A percentile compares a stretch with the other conserved stretches of the same genome.
Conservation (phyloP, 2,329 filamentous ascomycete genomes). For the Fusarium circinatum region DNA sequence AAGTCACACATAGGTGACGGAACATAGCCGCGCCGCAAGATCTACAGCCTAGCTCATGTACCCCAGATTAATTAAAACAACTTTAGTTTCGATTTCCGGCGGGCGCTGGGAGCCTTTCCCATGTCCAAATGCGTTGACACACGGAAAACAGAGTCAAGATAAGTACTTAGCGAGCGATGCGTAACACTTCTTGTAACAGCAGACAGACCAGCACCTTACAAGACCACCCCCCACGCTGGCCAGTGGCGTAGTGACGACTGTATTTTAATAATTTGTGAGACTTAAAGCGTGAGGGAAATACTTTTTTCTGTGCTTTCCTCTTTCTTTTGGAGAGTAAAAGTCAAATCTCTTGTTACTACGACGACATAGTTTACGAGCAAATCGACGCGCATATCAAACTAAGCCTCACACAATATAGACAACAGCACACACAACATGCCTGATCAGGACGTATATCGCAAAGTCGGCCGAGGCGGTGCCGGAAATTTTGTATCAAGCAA, state of each 20-base stretch:
- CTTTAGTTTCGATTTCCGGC: slow-evolving; percentile 27
- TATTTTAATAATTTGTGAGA: slow-evolving; percentile 7
- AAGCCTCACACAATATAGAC: not conserved
- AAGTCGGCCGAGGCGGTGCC: slow-evolving; percentile 70
- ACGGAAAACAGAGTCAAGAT: slow-evolving; percentile 40
- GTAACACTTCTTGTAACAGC: slow-evolving; percentile 4
- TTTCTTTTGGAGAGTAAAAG: not conserved
- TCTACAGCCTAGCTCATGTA: slow-evolving; percentile 41
- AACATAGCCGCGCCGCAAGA: slow-evolving; percentile 13
- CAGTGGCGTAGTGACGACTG: slow-evolving; percentile 23
- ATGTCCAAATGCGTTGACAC: slow-evolving; percentile 45
- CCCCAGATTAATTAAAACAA: slow-evolving; percentile 40
- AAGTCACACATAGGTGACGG: not conserved
- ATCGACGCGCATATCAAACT: not conserved
- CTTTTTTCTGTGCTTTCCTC: not conserved
- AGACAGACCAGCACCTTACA: not conserved
- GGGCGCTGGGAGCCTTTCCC: slow-evolving; percentile 39
- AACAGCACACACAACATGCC: slow-evolving; percentile 28
- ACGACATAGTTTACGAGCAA: not conserved
- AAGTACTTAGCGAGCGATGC: slow-evolving; percentile 16
- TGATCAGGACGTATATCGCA: slow-evolving; percentile 58
- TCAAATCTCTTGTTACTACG: not conserved
- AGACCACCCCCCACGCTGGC: slow-evolving; percentile 24
- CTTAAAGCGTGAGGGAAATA: not conserved
- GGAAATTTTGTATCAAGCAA: slow-evolving; percentile 70